Evolutionary conservation across 306 rosid genomes (phyloP).

Genomic region (Prunus campanulata): DNA sequence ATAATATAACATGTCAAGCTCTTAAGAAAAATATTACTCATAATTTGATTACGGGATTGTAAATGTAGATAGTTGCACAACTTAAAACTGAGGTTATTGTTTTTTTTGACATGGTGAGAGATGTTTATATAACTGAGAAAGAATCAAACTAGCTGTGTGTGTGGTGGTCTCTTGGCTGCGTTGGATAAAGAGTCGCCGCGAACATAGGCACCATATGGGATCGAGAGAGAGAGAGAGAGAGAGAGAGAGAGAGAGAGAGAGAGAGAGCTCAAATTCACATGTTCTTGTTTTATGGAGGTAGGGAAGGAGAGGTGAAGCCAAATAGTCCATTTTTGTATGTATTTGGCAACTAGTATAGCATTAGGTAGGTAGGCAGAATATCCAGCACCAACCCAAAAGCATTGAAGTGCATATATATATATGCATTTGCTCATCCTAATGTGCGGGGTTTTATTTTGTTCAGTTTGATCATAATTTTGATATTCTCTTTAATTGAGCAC

Average conservation of each 20-base stretch:
- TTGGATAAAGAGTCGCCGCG: constrained; percentile 42
- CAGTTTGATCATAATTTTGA: background rate
- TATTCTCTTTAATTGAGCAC: background rate
- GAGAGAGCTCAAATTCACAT: constrained; percentile 45
- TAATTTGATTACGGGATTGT: too few species aligned
- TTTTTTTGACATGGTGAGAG: too few species aligned
- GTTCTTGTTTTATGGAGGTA: constrained; percentile 47
- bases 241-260: constrained; percentile 11
- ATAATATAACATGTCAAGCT: too few species aligned
- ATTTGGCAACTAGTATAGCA: too few species aligned
- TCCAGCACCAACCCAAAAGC: too few species aligned
- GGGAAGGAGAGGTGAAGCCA: constrained; percentile 31
- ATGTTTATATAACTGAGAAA: background rate
- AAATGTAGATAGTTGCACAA: too few species aligned
- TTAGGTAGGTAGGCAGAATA: too few species aligned
- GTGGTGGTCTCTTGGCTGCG: constrained; percentile 11
- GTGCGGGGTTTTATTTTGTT: constrained; percentile 20
- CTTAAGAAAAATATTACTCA: too few species aligned
- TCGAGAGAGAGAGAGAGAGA: background rate
- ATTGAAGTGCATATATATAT: too few species aligned
- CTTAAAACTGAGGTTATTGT: too few species aligned
- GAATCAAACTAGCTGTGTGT: constrained; percentile 9
- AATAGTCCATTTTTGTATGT: too few species aligned
- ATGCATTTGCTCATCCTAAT: background rate
- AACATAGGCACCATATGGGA: constrained; percentile 41